Evolutionary conservation across 73 alveolate genomes (phyloP).

Genomic region (Effrenium voratum): DNA sequence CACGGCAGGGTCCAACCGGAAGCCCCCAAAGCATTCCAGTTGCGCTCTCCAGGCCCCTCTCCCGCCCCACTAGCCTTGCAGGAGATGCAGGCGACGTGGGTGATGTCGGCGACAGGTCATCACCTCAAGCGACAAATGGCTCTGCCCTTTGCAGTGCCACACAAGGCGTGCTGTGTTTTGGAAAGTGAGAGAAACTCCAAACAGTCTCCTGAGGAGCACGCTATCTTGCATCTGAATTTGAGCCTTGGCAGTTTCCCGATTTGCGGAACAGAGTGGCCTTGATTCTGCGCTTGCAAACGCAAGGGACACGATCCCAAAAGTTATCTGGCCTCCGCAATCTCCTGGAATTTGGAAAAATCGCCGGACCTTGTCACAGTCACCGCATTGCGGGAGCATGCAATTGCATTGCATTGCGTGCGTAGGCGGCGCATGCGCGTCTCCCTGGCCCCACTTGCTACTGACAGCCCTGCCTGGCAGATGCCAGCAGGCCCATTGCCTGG

Average conservation of each 20-base stretch:
- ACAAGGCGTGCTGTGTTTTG: background rate
- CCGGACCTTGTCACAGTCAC: too few species aligned
- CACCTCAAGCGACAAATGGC: too few species aligned
- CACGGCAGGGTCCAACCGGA: background rate
- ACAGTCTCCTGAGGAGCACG: background rate
- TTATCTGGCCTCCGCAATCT: conserved; percentile 63
- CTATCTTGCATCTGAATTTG: background rate
- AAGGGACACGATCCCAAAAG: background rate
- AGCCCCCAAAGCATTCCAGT: background rate
- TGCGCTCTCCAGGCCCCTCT: background rate
- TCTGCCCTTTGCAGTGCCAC: background rate
- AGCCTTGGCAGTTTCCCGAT: background rate
- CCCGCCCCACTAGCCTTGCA: conserved; percentile 13
- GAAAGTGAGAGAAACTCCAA: background rate
- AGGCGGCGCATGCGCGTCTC: background rate
- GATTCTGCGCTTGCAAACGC: background rate
- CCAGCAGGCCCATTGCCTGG: conserved; percentile 54
- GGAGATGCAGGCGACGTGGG: conserved; percentile 27
- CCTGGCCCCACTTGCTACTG: background rate
- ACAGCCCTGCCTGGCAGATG: background rate
- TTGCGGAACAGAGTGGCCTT: background rate
- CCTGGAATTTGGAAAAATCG: conserved; percentile 33
- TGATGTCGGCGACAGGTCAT: too few species aligned
- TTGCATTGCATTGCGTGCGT: too few species aligned
- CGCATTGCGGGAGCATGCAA: too few species aligned